Conservation (phyloP, 306 rosid genomes). For the Arachis stenosperma region DNA sequence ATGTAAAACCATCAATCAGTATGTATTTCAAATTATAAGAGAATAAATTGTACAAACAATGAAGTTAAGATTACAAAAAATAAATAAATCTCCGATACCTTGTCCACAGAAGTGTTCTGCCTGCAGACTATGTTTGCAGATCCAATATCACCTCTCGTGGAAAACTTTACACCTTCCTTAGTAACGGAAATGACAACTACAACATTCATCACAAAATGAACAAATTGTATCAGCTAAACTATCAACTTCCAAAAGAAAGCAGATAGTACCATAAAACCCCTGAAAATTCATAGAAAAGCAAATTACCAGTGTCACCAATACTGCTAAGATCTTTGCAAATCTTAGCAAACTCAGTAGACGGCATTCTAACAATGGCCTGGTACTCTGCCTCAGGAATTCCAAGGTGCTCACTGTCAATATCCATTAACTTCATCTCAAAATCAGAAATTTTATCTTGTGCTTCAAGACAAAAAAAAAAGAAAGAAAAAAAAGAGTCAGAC, state of each 20-base stretch:
- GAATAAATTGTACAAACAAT: background rate
- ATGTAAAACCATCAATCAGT: background rate
- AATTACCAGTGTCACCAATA: conserved; percentile 92
- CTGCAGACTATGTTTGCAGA: conserved; percentile 91
- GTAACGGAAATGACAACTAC: conserved; percentile 93
- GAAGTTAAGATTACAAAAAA: background rate
- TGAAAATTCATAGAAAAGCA: background rate
- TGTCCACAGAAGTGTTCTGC: conserved; percentile 89
- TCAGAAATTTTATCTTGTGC: conserved; percentile 86
- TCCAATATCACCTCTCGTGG: conserved; percentile 93
- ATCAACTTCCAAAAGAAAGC: background rate
- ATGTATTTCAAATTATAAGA: background rate
- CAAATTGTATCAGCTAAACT: background rate
- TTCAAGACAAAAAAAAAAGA: conserved; percentile 11
- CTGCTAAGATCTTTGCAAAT: conserved; percentile 90
- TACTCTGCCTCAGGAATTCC: conserved; percentile 96
- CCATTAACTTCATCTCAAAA: conserved; percentile 99
- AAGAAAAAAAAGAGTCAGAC: background rate
- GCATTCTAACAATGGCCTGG: conserved; percentile 94
- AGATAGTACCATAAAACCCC: background rate
- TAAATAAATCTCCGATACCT: conserved; percentile 52
- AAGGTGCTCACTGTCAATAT: conserved; percentile 94
- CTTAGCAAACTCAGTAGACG: conserved; percentile 83
- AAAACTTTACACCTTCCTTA: conserved; percentile 95
- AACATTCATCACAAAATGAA: conserved; percentile 12